A percentile compares a stretch with the other conserved stretches of the same genome.
These are phyloP conservation scores for Bathelium albidoporum DNA, from an alignment of 495 filamentous ascomycete genomes.

Conservation along the genomic window DNA sequence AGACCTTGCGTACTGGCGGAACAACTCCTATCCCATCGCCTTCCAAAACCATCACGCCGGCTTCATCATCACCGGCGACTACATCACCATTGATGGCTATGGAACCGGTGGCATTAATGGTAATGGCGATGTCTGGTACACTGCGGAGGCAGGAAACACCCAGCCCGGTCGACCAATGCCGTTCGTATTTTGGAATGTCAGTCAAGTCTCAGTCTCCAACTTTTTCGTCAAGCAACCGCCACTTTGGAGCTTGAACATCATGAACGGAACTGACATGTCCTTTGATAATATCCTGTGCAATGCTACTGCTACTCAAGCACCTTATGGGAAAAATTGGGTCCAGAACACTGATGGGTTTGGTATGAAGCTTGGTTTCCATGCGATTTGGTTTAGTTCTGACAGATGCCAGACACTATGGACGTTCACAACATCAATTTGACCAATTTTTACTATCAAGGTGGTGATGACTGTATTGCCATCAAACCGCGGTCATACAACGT, in stretches of 20 bases:
- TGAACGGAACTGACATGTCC: conserved; percentile 48
- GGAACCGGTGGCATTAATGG: conserved; percentile 44
- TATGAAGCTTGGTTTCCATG: conserved; percentile 13
- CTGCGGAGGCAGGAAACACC: conserved; percentile 32
- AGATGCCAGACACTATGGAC: conserved; percentile 44
- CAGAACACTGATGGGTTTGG: conserved; percentile 50
- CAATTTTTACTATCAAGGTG: conserved; percentile 50
- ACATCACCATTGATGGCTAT: conserved; percentile 42
- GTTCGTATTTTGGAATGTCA: conserved; percentile 52
- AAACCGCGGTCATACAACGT: conserved; percentile 48
- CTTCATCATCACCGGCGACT: conserved; percentile 41
- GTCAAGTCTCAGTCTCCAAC: conserved; percentile 41
- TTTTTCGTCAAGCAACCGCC: conserved; percentile 46
- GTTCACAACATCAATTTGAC: conserved; percentile 39
- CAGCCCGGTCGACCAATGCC: conserved; percentile 47
- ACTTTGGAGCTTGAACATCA: conserved; percentile 47
- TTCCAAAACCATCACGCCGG: conserved; percentile 50
- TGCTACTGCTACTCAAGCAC: conserved; percentile 41
- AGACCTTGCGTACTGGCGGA: conserved; percentile 46
- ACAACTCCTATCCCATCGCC: conserved; percentile 42
- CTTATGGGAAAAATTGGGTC: conserved; percentile 45
- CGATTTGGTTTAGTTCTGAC: background rate
- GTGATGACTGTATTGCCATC: conserved; percentile 50
- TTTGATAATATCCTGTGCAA: conserved; percentile 44
- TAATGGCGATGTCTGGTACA: conserved; percentile 42